Evolutionary conservation across 768 basidiomycete genomes (phyloP).

Genomic region (Dioszegia crocea): DNA sequence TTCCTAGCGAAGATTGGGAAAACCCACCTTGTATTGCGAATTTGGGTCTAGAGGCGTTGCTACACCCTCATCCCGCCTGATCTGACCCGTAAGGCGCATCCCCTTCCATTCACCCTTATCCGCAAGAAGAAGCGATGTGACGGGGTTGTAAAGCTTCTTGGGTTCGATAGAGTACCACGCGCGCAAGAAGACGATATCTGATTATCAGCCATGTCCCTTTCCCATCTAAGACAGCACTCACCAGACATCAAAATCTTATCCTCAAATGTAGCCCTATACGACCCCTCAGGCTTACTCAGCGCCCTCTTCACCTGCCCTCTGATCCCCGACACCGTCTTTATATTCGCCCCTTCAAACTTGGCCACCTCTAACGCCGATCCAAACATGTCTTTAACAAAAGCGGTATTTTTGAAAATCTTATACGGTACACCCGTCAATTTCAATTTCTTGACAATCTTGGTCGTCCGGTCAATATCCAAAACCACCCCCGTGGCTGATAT

Average conservation of each 20-base stretch:
- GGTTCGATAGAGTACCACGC: constrained; percentile 97
- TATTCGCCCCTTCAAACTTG: constrained; percentile 97
- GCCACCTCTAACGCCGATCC: constrained; percentile 86
- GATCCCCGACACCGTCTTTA: constrained; percentile 91
- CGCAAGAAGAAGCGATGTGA: constrained; percentile 79
- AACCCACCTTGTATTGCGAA: constrained; percentile 72
- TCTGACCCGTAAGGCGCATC: constrained; percentile 92
- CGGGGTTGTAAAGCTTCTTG: constrained; percentile 92
- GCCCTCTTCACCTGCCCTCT: constrained; percentile 97
- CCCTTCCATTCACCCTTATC: constrained; percentile 82
- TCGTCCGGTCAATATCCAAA: constrained; percentile 82
- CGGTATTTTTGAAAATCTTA: constrained; percentile 99
- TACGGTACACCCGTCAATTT: constrained; percentile 92
- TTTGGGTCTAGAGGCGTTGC: constrained; percentile 76
- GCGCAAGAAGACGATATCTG: constrained; percentile 89
- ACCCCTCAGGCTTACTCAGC: constrained; percentile 87
- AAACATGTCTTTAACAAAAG: constrained; percentile 98
- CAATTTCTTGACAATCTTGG: constrained; percentile 96
- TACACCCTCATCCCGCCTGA: constrained; percentile 76
- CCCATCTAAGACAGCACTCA: constrained; percentile 51
- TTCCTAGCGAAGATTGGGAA: neutral
- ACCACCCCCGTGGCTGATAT: constrained; percentile 92
- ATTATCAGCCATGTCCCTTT: neutral
- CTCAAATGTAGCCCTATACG: constrained; percentile 94
- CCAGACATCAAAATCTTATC: constrained; percentile 96